phyloP scores from a whole-genome alignment of 345 rosid species.

The Theobroma cacao region DNA sequence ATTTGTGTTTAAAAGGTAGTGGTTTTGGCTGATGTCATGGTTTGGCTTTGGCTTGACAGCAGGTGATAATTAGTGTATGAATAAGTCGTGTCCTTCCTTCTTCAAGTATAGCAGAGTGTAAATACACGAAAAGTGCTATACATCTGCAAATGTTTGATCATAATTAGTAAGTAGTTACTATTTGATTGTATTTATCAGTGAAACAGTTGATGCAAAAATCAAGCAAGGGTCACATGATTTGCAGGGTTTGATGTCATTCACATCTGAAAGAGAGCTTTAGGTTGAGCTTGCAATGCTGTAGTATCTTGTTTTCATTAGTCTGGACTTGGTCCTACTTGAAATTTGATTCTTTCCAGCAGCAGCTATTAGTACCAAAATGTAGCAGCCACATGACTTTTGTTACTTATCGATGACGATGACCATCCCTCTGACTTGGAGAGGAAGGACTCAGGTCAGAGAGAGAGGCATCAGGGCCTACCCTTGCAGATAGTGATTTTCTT shows the following conservation, averaged over 20 bases:
- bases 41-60: background rate
- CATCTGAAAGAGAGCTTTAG: constrained; percentile 5
- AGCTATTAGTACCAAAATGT: background rate
- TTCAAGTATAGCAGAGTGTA: background rate
- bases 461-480: no score
- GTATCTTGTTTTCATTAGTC: constrained; percentile 3
- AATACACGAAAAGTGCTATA: background rate
- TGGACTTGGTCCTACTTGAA: constrained; percentile 23
- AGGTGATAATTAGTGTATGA: background rate
- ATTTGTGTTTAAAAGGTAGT: background rate
- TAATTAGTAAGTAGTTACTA: background rate
- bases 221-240: background rate
- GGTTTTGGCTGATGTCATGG: background rate
- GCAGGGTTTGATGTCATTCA: constrained; percentile 5
- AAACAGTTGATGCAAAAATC: background rate
- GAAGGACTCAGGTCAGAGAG: no score
- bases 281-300: background rate
- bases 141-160: background rate
- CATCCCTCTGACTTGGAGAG: no score
- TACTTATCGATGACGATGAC: no score
- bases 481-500: no score
- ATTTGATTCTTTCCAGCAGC: background rate
- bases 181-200: background rate
- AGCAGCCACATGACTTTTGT: constrained; percentile 16
- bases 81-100: background rate